Percentiles rank a stretch among this genome's conserved stretches.
Evolutionary conservation across 257 asterid genomes (phyloP).

Genomic region (Galeopsis tetrahit): DNA sequence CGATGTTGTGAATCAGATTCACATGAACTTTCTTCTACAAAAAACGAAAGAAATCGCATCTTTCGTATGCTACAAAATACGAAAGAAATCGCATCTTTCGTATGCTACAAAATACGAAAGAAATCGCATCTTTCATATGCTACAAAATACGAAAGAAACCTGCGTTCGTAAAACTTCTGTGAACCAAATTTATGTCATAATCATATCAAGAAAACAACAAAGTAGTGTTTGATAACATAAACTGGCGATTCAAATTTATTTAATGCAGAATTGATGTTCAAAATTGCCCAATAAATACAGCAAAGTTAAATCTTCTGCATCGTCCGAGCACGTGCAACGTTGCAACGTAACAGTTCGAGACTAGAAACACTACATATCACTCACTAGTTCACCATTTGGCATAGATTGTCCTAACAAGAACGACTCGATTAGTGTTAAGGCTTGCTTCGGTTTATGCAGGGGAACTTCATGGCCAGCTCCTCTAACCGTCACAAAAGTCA

Average conservation of each 20-base stretch:
- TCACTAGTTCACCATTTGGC: slow-evolving; percentile 54
- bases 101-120: no score
- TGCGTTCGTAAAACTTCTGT: no score
- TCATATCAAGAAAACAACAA: neutral
- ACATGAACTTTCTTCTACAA: no score
- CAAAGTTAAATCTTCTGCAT: slow-evolving; percentile 10
- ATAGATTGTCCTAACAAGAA: slow-evolving; percentile 67
- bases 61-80: no score
- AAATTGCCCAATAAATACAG: slow-evolving; percentile 5
- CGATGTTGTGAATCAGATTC: neutral
- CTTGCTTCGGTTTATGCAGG: slow-evolving; percentile 79
- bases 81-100: no score
- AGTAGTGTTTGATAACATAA: neutral
- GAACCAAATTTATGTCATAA: neutral
- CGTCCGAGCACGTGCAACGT: slow-evolving; percentile 9
- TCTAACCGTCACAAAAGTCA: slow-evolving; percentile 79
- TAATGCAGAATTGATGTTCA: slow-evolving; percentile 9
- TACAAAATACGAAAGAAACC: no score
- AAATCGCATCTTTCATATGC: no score
- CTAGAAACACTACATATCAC: slow-evolving; percentile 40
- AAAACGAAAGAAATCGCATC: no score
- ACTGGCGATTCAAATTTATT: neutral
- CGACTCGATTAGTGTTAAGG: slow-evolving; percentile 66
- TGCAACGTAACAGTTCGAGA: neutral
- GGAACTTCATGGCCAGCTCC: slow-evolving; percentile 97